Base-by-base conservation (phyloP, 2,329 filamentous ascomycete species). In the Hypoxylon sp. region DNA sequence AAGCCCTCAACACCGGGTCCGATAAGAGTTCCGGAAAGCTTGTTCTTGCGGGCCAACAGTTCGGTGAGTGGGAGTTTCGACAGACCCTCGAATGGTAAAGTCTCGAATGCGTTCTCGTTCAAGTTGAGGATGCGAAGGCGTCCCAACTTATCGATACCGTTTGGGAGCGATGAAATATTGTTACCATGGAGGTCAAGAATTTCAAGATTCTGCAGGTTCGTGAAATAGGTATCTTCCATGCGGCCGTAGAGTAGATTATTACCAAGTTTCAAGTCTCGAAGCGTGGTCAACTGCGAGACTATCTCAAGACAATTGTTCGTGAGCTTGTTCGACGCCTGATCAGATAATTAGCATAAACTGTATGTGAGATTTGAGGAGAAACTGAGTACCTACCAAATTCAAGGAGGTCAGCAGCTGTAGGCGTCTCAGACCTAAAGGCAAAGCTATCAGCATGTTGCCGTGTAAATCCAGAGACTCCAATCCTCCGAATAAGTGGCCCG, bases 401-500 rank as follows among this genome's bases (percentile, higher is more conserved):
- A 99, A 83, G 2, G 88, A 91, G 1, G 93, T 94, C 60, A 99
- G 84, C 66, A 90, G 83, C 52, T 89, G 85, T 38, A 98, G 83
- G 56, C 90, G 86, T 70, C 92, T 86, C 63, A 98, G 77, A 0
- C 96, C 95, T 70, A 90, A 78, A 0, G 96, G 96, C 46, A 98
- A 79, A 28, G 87, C 82, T 55, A 86, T 85, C 17, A 99, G 83
- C 48, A 88, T 80, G 75, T 99, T 99, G 19, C 93, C 93, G 77
- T 97, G 96, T 64, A 98, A 78, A 76, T 98, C 94, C 6, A 98
- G 80, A 3, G 87, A 87, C 76, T 97, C 93, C 0, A 98, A 79
- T 0, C 90, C 93, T 1, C 89, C 91, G 80, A 98, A 98, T 69
- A 96, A 91, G 72, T 90, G 91, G 1, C 89, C 91, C 63, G 85